Conservation (phyloP, 2,329 filamentous ascomycete species). For the Hymenoscyphus occultus region DNA sequence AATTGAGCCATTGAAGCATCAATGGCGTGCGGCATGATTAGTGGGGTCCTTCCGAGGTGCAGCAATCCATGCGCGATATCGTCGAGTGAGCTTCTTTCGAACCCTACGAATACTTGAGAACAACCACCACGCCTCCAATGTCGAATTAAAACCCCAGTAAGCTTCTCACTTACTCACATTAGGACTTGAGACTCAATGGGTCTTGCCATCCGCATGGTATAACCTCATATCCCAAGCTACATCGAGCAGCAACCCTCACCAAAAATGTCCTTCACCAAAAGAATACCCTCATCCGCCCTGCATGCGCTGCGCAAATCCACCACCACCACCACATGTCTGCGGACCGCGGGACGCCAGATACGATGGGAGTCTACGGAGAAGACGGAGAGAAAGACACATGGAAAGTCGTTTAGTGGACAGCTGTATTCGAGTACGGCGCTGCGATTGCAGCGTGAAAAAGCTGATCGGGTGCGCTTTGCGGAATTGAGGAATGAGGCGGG, state of each 20-base stretch:
- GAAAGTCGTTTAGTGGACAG: slow-evolving; percentile 52
- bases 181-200: not conserved
- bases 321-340: slow-evolving; percentile 23
- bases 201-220: not conserved
- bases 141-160: not conserved
- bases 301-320: slow-evolving; percentile 23
- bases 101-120: not conserved
- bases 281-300: slow-evolving; percentile 29
- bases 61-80: not conserved
- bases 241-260: not conserved
- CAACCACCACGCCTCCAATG: not conserved
- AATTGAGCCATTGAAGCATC: not conserved
- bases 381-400: slow-evolving; percentile 20
- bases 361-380: slow-evolving; percentile 31
- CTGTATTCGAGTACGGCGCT: slow-evolving; percentile 57
- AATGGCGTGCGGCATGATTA: slow-evolving; percentile 3
- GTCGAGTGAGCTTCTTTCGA: not conserved
- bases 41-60: not conserved
- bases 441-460: slow-evolving; percentile 52
- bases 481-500: slow-evolving; percentile 40
- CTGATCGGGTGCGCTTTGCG: slow-evolving; percentile 51
- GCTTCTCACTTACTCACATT: not conserved
- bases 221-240: not conserved
- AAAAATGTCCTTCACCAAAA: slow-evolving; percentile 27
- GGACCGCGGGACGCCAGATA: slow-evolving; percentile 20